Evolutionary conservation across 768 basidiomycete species (phyloP), one percentile per base, ranked within the genome.

Genomic region (Gloeostereum incarnatum): DNA sequence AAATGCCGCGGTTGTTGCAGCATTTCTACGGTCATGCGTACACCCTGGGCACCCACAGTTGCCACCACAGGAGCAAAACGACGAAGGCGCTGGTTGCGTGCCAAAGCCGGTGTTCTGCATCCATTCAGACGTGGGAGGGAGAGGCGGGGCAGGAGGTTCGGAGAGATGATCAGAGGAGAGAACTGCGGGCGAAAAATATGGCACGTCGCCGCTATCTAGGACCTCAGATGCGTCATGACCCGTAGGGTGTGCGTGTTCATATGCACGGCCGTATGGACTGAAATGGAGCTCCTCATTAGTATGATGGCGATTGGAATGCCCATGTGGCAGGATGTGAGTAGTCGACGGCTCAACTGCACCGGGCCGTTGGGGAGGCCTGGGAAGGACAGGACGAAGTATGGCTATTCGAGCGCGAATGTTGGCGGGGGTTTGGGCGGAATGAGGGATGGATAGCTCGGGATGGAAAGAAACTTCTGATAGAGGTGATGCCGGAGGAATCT

Each of bases 191-290:
- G 17, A 24, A 35, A 36, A 5, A 36, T 31, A 54, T 38, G 29
- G 55, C 44, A 25, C 44, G 49, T 24, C 52, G 47, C 30, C 52
- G 57, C 32, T 55, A 49, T 33, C 45, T 47, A 39, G 53, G 52
- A 13, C 38, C 45, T 39, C 29, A 52, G 49, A 46, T 36, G 46
- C 52, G 20, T 55, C 53, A 49, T 52, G 49, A 44, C 52, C 41
- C 22, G 45, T 17, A 47, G 49, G 54, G 34, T 61, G 60, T 35
- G 56, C 43, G 3, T 64, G 57, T 36, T 74, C 81, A 45, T 82
- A 75, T 11, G 79, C 78, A 17, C 80, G 70, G 13, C 72, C 72
- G 40, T 86, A 87, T 0, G 84, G 84, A 38, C 76, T 79, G 52
- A 65, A 83, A 31, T 62, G 59, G 41, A 65, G 58, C 42, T 61